Evolutionary conservation across 176 grass and related monocot species (phyloP), one percentile per base, ranked within the genome.

Genomic region (Zoysia japonica): DNA sequence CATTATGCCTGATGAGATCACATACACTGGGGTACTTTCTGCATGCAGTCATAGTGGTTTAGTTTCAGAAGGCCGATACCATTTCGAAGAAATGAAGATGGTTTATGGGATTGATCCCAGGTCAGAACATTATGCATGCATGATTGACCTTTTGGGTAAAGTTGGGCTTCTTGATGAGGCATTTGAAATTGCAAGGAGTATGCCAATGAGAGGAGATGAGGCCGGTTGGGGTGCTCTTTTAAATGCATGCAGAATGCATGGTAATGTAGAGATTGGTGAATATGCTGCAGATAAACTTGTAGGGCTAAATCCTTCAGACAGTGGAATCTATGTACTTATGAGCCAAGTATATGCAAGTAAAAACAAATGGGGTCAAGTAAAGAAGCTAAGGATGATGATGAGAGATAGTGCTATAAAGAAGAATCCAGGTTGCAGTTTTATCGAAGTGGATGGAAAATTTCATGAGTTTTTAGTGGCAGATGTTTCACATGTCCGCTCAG

Each of bases 241-340:
- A 62, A 84, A 83, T 6, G 83, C 88, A 53, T 90, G 79, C 47
- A 83, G 82, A 72, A 90, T 90, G 60, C 85, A 93, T 60, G 88
- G 85, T 43, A 93, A 90, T 71, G 36, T 88, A 52, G 83, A 88
- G 61, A 80, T 90, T 68, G 91, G 80, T 4, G 82, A 85, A 71
- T 81, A 5, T 74, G 88, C 86, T 55, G 88, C 62, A 36, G 80
- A 88, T 44, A 93, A 84, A 53, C 88, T 90, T 59, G 59, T 77
- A 70, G 73, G 47, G 65, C 51, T 90, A 15, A 39, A 93, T 74
- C 83, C 91, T 78, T 70, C 67, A 16, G 91, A 90, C 62, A 88
- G 88, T 86, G 85, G 88, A 86, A 88, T 90, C 46, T 90, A 93
- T 90, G 72, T 90, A 67, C 88, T 90, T 16, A 82, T 90, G 76